These are phyloP conservation scores for Ilyonectria mors-panacis DNA, from an alignment of 2,329 filamentous ascomycete species.

Conservation along the genomic window DNA sequence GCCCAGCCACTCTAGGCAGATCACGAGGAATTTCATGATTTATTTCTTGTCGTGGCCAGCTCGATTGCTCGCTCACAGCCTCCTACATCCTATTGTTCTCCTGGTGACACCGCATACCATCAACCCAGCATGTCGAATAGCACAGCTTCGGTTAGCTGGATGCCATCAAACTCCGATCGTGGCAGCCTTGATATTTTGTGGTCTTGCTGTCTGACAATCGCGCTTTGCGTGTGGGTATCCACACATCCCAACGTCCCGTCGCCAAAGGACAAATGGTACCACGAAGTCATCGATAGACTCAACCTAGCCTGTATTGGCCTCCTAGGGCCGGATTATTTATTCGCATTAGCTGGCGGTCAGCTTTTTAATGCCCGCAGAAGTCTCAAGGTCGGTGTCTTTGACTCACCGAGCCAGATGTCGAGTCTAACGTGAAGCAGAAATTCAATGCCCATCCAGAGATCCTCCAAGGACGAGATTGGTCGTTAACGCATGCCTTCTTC, in stretches of 20 bases:
- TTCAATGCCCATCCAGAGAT: conserved; percentile 3
- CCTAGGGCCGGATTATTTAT: conserved; percentile 28
- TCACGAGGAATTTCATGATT: background rate
- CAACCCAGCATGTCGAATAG: background rate
- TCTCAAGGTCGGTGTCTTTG: conserved; percentile 13
- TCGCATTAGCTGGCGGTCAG: conserved; percentile 29
- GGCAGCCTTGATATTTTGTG: background rate
- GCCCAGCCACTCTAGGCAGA: no score
- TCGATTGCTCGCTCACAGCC: background rate
- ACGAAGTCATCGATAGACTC: conserved; percentile 19
- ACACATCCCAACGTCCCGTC: background rate
- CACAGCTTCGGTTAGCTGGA: background rate
- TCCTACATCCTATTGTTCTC: background rate
- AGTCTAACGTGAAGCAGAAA: background rate
- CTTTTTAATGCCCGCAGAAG: conserved; percentile 26
- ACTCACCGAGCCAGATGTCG: no score
- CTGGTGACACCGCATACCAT: no score
- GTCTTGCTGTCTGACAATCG: background rate
- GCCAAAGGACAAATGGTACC: background rate
- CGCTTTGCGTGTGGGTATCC: background rate
- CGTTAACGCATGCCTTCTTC: conserved; percentile 29
- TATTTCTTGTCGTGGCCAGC: background rate
- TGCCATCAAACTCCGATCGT: background rate
- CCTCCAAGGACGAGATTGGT: conserved; percentile 16
- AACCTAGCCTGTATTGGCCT: conserved; percentile 28